These are phyloP conservation scores for Exophiala phaeomuriformis DNA, from an alignment of 2,329 filamentous ascomycete species.

Conservation along the genomic window DNA sequence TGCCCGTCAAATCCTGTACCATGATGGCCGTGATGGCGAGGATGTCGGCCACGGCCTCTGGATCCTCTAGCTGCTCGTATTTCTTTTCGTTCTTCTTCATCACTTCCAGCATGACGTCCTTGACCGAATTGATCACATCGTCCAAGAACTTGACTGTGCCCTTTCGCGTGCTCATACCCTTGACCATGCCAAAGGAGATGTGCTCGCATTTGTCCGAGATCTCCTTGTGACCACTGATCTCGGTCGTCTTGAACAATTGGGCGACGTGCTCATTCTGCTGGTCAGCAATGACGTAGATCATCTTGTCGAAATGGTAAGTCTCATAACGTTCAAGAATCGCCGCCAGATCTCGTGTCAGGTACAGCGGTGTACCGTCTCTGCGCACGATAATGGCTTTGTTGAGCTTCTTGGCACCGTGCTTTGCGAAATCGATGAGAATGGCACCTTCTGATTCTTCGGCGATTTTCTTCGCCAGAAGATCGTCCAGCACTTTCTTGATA, in stretches of 20 bases:
- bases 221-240: constrained; percentile 55
- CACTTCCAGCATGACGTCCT: constrained; percentile 94
- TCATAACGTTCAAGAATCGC: constrained; percentile 57
- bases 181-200: constrained; percentile 61
- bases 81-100: constrained; percentile 89
- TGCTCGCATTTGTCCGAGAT: constrained; percentile 54
- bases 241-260: constrained; percentile 59
- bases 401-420: constrained; percentile 60
- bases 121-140: constrained; percentile 69
- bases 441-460: constrained; percentile 60
- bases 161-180: constrained; percentile 58
- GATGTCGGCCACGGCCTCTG: constrained; percentile 71
- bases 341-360: constrained; percentile 63
- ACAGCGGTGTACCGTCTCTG: constrained; percentile 60
- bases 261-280: constrained; percentile 60
- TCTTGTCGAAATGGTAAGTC: constrained; percentile 57
- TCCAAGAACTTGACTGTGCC: constrained; percentile 67
- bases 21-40: constrained; percentile 92
- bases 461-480: constrained; percentile 53
- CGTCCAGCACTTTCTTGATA: constrained; percentile 53
- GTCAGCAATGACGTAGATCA: constrained; percentile 60
- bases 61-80: constrained; percentile 82
- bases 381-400: constrained; percentile 61
- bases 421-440: constrained; percentile 61
- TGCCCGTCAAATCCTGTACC: constrained; percentile 96